Base-by-base conservation (phyloP, 305 asterid species). In the Andrographis paniculata region DNA sequence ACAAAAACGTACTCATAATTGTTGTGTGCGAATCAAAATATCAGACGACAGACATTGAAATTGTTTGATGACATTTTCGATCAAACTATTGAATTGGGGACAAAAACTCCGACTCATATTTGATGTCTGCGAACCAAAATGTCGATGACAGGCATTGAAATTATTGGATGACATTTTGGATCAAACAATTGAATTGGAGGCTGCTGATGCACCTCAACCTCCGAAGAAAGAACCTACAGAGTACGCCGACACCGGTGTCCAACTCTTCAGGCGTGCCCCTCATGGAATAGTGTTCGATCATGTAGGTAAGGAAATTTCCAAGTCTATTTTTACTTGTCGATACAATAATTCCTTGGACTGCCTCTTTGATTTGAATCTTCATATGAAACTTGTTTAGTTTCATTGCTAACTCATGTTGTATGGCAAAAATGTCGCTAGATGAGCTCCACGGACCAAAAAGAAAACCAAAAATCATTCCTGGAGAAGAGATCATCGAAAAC, bases 241-340 rank as follows among this genome's bases (percentile, higher is more conserved):
- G 4, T 42, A 20, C 50, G 53, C 1, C 2, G 83, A 60, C 61
- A 64, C 69, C 52, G 96, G 98, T 57, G 64, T 89, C 66, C 80
- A 88, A 47, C 72, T 91, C 36, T 83, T 91, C 65, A 76, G 52
- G 71, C 65, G 37, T 30, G 94, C 96, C 58, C 92, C 96, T 4
- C 59, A 23, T 14, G 95, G 96, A 53, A 76, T 80, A 53, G 69
- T 69, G 50, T 86, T 80, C 45, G 92, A 86, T 67, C 75, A 61
- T 31, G 11, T 50, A 50, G 79, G 95, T 82, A 53, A 66, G 70
- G 41, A 20, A 31, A 52, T 45, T 37, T 27, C 45, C 58, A 22
- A 27, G 19, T 13, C 38, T 30, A 48, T 41, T 27, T 35, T 37
- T 23, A 50, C 37, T 31, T 9, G 12, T 33, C 8, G n/a, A 11